These are phyloP conservation scores for Castanospermum australe DNA, from an alignment of 306 rosid species.

Conservation along the genomic window DNA sequence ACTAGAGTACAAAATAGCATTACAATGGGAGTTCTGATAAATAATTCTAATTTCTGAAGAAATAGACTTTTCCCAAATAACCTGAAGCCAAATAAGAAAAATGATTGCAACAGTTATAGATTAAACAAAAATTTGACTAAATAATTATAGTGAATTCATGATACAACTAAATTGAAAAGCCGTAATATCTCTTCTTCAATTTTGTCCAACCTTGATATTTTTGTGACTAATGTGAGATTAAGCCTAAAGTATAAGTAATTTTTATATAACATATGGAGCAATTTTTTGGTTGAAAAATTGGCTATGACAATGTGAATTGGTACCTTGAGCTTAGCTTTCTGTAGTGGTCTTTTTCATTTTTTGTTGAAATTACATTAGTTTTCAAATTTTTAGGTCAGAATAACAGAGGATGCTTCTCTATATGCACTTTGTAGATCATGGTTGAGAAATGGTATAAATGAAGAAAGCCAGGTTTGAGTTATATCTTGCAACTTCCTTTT, in stretches of 20 bases:
- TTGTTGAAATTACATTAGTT: neutral
- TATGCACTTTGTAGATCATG: conserved; percentile 72
- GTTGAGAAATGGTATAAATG: conserved; percentile 57
- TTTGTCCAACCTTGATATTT: neutral
- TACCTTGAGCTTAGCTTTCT: neutral
- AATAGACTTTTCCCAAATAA: too few relatives aligned
- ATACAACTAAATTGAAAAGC: too few relatives aligned
- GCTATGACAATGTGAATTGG: neutral
- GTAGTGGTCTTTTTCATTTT: neutral
- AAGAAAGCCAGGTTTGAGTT: conserved; percentile 56
- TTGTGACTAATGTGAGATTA: neutral
- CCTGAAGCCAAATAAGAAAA: too few relatives aligned
- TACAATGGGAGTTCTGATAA: neutral
- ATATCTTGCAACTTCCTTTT: neutral
- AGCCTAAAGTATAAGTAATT: neutral
- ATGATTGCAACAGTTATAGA: too few relatives aligned
- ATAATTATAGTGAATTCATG: too few relatives aligned
- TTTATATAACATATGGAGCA: neutral
- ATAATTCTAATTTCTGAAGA: too few relatives aligned
- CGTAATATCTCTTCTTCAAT: neutral
- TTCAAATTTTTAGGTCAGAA: conserved; percentile 51
- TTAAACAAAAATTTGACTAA: too few relatives aligned
- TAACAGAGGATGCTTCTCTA: conserved; percentile 61
- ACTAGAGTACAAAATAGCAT: neutral
- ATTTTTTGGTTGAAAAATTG: neutral